Percentiles rank a stretch among this genome's conserved stretches.
Evolutionary conservation across 257 asterid genomes (phyloP).

Genomic region (Linaria vulgaris): DNA sequence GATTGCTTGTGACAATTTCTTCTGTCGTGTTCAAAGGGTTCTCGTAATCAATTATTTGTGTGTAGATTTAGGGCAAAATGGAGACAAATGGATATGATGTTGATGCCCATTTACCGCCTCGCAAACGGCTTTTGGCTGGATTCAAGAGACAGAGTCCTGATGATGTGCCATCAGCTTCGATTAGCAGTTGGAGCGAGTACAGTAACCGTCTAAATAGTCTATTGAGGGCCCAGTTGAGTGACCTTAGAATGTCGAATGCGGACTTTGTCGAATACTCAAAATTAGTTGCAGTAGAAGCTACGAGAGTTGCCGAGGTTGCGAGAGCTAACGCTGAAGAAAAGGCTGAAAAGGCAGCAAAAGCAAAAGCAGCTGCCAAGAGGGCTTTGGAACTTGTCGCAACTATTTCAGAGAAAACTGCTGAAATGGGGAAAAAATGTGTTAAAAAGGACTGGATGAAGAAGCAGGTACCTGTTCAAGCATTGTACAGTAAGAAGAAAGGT

Average conservation of each 20-base stretch:
- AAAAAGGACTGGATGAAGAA: slow-evolving; percentile 66
- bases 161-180: slow-evolving; percentile 43
- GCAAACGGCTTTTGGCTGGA: slow-evolving; percentile 91
- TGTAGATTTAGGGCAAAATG: slow-evolving; percentile 57
- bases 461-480: slow-evolving; percentile 53
- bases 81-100: slow-evolving; percentile 58
- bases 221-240: slow-evolving; percentile 47
- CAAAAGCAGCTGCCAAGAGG: slow-evolving; percentile 81
- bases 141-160: slow-evolving; percentile 82
- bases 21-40: too few species aligned
- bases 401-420: slow-evolving; percentile 45
- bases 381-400: slow-evolving; percentile 79
- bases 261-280: slow-evolving; percentile 75
- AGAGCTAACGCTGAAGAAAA: slow-evolving; percentile 86
- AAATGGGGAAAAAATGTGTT: slow-evolving; percentile 31
- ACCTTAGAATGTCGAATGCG: slow-evolving; percentile 56
- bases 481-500: slow-evolving; percentile 58
- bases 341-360: slow-evolving; percentile 87
- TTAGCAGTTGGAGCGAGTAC: slow-evolving; percentile 35
- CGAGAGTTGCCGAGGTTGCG: slow-evolving; percentile 63
- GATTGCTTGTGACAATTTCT: too few species aligned
- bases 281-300: slow-evolving; percentile 70
- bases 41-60: slow-evolving; percentile 31
- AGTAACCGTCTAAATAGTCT: slow-evolving; percentile 41
- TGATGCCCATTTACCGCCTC: slow-evolving; percentile 93